Percentiles rank a stretch among this genome's conserved stretches.
These are phyloP conservation scores for Pilasporangium apinafurcum DNA, from an alignment of 352 stramenopile species.

Conservation along the genomic window DNA sequence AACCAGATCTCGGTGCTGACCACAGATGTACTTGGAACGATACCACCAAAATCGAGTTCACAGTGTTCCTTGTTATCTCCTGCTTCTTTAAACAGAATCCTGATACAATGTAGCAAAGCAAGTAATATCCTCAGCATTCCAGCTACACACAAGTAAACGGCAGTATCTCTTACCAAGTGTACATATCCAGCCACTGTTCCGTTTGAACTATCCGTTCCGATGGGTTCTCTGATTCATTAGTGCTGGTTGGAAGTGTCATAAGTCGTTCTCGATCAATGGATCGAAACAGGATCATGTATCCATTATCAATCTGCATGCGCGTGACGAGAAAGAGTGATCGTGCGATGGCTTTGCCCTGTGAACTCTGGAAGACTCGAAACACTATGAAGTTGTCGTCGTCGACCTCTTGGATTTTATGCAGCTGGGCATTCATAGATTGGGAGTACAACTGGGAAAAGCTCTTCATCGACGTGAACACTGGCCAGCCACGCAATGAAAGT, in stretches of 20 bases:
- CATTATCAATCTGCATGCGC: constrained; percentile 19
- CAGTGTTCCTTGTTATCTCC: constrained; percentile 19
- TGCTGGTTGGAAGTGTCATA: not conserved
- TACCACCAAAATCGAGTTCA: constrained; percentile 43
- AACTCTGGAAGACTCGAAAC: constrained; percentile 33
- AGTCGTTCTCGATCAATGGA: constrained; percentile 21
- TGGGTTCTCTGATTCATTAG: not conserved
- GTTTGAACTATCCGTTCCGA: not conserved
- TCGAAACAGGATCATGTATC: constrained; percentile 41
- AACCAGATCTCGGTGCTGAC: constrained; percentile 49
- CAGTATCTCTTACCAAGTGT: constrained; percentile 41
- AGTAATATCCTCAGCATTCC: not conserved
- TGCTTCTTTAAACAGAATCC: constrained; percentile 41
- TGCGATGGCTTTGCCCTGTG: constrained; percentile 8
- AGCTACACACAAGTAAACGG: constrained; percentile 2
- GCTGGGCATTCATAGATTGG: constrained; percentile 24
- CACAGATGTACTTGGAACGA: constrained; percentile 26
- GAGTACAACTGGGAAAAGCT: constrained; percentile 34
- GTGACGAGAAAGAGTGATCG: constrained; percentile 44
- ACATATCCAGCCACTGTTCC: constrained; percentile 41
- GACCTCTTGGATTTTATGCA: constrained; percentile 36
- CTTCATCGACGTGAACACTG: constrained; percentile 21
- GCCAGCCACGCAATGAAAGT: constrained; percentile 31
- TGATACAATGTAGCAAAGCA: constrained; percentile 2
- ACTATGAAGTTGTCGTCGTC: constrained; percentile 57